A percentile compares a stretch with the other conserved stretches of the same genome.
These are phyloP conservation scores for Aureobasidium sp. DNA, from an alignment of 2,329 filamentous ascomycete species.

Conservation along the genomic window DNA sequence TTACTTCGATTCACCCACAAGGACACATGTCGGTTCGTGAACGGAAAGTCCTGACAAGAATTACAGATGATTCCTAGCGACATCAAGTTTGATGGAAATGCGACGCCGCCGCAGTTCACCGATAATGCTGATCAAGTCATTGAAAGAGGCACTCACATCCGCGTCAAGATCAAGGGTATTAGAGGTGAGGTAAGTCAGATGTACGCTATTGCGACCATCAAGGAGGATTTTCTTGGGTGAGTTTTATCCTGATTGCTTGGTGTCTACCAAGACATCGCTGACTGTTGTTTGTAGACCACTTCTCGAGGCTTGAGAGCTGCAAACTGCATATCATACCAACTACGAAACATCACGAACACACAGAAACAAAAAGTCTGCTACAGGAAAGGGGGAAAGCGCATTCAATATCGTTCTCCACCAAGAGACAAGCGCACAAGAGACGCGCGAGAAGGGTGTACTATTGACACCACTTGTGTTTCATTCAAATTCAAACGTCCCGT, in stretches of 20 bases:
- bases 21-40: not conserved
- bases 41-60: not conserved
- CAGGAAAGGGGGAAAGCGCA: not conserved
- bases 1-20: constrained; percentile 17
- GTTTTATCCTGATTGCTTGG: not conserved
- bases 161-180: constrained; percentile 89
- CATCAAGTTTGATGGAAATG: constrained; percentile 91
- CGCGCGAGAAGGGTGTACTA: no score
- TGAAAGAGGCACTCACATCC: constrained; percentile 86
- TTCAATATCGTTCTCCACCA: no score
- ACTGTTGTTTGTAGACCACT: not conserved
- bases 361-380: not conserved
- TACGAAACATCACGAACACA: constrained; percentile 1
- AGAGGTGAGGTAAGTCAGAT: constrained; percentile 90
- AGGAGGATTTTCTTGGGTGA: constrained; percentile 51
- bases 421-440: no score
- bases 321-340: not conserved
- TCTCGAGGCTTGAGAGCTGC: constrained; percentile 12
- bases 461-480: no score
- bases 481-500: no score
- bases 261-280: not conserved
- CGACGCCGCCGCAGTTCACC: constrained; percentile 92
- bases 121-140: constrained; percentile 92
- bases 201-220: constrained; percentile 96
- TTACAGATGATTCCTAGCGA: constrained; percentile 77